Evolutionary conservation across 371 early-diverging fungal genomes (phyloP), one percentile per base, ranked within the genome.

Genomic region (Haplosporangium sp.): DNA sequence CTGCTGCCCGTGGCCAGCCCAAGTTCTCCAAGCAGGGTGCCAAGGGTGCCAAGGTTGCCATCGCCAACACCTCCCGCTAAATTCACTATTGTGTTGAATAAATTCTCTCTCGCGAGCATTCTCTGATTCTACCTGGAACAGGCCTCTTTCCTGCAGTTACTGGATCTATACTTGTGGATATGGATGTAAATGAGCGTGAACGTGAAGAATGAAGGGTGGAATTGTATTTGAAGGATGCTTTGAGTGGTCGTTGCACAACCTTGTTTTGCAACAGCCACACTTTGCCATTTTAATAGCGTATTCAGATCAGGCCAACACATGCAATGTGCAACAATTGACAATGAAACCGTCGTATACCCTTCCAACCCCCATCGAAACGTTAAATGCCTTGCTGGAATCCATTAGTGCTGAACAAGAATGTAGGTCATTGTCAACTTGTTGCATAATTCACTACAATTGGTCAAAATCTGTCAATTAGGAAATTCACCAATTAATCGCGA

Each of bases 41-140:
- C 68, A 93, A 93, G 88, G 95, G 95, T 73, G 92, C 92, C 82
- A 88, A 89, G 64, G 86, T 90, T 74, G 92, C 94, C 91, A 93
- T 93, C 74, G 86, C 90, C 82, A 92, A 93, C 83, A 95, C 89
- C 82, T 92, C 92, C 83, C 95, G 96, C 69, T 96, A 94, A 95
- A 69, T 52, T 64, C 29, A 41, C 38, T 45, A 40, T 53, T 36
- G 38, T 46, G 13, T 41, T 43, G 21, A 53, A 62, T 11, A 40
- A 63, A 55, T 18, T 18, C 18, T 18, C 29, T 29, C 13, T 50
- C 20, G 50, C 50, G 50, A 50, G 50, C 14, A 50, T 20, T 20
- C 18, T 18, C 20, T 16, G 20, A 50, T 50, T 50, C 20, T 50
- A 18, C 20, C 8, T 50, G 10, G 29, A 29, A 29, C 29, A 29